Evolutionary conservation across 2,329 filamentous ascomycete genomes (phyloP), one percentile per base, ranked within the genome.

Genomic region (Phoma sp.): DNA sequence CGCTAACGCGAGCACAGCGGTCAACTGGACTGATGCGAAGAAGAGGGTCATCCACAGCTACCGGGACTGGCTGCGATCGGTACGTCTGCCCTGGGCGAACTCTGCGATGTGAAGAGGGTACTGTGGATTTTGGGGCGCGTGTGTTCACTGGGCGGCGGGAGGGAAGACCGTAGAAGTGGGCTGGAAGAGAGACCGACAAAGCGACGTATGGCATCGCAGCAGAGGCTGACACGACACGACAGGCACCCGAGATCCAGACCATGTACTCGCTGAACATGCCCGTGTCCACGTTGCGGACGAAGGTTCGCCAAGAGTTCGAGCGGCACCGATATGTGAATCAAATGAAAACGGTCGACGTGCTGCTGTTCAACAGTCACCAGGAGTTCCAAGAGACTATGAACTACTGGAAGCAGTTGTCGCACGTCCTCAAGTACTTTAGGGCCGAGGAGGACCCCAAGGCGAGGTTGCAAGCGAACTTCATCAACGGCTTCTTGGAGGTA

Each of bases 301-400:
- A 96, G 80, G 89, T 98, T 76, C 86, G 95, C 75, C 90, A 98
- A 80, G 93, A 99, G 75, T 99, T 97, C 75, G 95, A 99, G 83
- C 86, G 91, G 73, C 89, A 98, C 80, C 85, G 95, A 82, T 97
- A 90, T 75, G 92, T 96, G 65, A 90, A 89, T 76, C 92, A 98
- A 80, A 79, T 98, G 50, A 84, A 84, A 46, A 90, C 93, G 27
- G 89, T 97, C 47, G 95, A 99, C 72, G 89, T 97, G 50, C 81
- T 99, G 55, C 78, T 99, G 39, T 89, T 91, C 79, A 90, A 97
- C 79, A 96, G 91, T 73, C 88, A 96, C 74, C 86, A 89, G 65
- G 95, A 99, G 77, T 98, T 89, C 75, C 95, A 99, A 89, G 95
- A 99, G 83, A 99, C 90, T 48, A 86, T 99, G 83, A 99, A 99